Percentiles rank a stretch among this genome's conserved stretches.
These are phyloP conservation scores for Thalassiosira ordinaria DNA, from an alignment of 352 stramenopile species.

Conservation along the genomic window DNA sequence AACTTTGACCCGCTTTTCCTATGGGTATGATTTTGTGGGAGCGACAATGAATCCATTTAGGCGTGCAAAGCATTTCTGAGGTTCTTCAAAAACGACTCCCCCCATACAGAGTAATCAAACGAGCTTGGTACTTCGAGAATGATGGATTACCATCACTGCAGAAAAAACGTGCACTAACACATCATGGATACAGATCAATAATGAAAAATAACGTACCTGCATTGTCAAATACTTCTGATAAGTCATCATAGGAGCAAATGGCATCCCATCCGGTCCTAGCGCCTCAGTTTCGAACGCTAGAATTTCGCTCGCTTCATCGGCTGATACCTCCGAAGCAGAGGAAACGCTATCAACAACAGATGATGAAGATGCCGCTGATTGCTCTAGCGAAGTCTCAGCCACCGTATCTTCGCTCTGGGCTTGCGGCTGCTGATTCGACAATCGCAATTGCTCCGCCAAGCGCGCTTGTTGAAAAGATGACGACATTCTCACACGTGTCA, in stretches of 20 bases:
- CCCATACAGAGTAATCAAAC: no score
- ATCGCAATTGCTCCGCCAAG: slow-evolving; percentile 11
- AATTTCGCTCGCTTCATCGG: slow-evolving; percentile 12
- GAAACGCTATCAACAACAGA: no score
- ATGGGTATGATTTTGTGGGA: no score
- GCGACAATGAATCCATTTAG: no score
- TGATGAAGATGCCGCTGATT: no score
- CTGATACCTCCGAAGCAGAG: not conserved
- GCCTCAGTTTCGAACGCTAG: slow-evolving; percentile 15
- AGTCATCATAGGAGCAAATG: slow-evolving; percentile 66
- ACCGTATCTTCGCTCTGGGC: not conserved
- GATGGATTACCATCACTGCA: not conserved
- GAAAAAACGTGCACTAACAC: not conserved
- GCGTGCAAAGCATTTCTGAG: no score
- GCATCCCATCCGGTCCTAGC: slow-evolving; percentile 18
- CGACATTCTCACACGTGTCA: not conserved
- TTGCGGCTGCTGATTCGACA: slow-evolving; percentile 12
- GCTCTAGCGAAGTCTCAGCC: no score
- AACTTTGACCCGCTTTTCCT: slow-evolving; percentile 76
- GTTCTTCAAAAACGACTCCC: no score
- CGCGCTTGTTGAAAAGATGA: slow-evolving; percentile 15
- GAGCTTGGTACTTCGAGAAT: no score
- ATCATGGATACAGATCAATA: slow-evolving; percentile 2
- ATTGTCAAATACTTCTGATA: slow-evolving; percentile 81
- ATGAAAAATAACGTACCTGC: slow-evolving; percentile 61